These are phyloP conservation scores for Aquilaria sinensis DNA, from an alignment of 345 rosid genomes.

Conservation along the genomic window DNA sequence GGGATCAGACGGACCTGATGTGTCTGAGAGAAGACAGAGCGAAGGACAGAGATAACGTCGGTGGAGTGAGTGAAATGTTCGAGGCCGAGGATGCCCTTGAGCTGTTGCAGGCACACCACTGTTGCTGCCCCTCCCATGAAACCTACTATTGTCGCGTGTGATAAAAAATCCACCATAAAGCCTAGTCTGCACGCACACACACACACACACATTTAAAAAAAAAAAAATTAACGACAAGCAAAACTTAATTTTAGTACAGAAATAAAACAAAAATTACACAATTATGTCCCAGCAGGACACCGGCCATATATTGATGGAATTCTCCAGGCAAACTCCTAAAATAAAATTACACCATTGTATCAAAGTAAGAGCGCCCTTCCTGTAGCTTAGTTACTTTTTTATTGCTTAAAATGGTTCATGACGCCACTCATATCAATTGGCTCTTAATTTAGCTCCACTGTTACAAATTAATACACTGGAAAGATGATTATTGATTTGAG, in stretches of 20 bases:
- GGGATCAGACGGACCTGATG: slow-evolving; percentile 33
- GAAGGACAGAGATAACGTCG: slow-evolving; percentile 63
- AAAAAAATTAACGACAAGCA: not conserved
- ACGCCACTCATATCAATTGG: too few species aligned
- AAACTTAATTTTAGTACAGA: too few species aligned
- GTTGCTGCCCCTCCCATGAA: slow-evolving; percentile 98
- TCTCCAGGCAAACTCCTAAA: too few species aligned
- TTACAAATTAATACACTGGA: too few species aligned
- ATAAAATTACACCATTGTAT: too few species aligned
- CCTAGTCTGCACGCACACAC: slow-evolving; percentile 52
- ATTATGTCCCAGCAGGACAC: not conserved
- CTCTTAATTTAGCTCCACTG: too few species aligned
- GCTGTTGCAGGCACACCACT: slow-evolving; percentile 77
- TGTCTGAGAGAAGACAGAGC: slow-evolving; percentile 68
- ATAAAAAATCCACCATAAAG: slow-evolving; percentile 84
- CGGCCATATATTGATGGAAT: too few species aligned
- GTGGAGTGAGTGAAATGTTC: slow-evolving; percentile 65
- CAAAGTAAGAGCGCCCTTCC: too few species aligned
- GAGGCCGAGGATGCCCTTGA: slow-evolving; percentile 79
- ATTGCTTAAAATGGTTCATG: too few species aligned
- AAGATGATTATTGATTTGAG: too few species aligned
- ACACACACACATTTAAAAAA: too few species aligned
- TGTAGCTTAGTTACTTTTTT: too few species aligned
- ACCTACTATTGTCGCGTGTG: slow-evolving; percentile 90
- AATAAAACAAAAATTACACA: not conserved